A percentile compares a stretch with the other conserved stretches of the same genome.
Evolutionary conservation across 164 flowering plant genomes (phyloP).

Genomic region (Vitis amurensis): DNA sequence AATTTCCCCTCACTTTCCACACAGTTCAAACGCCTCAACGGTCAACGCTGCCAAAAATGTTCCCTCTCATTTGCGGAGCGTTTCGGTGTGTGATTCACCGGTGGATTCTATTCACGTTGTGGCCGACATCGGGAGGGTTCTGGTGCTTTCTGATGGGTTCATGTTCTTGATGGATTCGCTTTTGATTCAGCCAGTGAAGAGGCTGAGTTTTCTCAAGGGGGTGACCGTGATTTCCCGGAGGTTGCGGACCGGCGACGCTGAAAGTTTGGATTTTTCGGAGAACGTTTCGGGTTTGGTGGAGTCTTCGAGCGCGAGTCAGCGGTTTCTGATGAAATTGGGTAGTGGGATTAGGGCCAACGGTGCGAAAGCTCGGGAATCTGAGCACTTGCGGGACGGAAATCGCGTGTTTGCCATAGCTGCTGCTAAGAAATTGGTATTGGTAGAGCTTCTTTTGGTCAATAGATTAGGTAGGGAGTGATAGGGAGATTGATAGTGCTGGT

Average conservation of each 20-base stretch:
- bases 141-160: constrained; percentile 51
- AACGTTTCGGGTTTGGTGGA: constrained; percentile 11
- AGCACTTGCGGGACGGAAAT: constrained; percentile 23
- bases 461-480: constrained; percentile 13
- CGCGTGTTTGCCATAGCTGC: constrained; percentile 47
- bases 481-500: constrained; percentile 16
- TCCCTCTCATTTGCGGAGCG: constrained; percentile 17
- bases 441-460: constrained; percentile 39
- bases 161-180: constrained; percentile 47
- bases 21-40: too few species aligned
- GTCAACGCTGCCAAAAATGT: too few species aligned
- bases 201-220: constrained; percentile 44
- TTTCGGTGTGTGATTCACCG: constrained; percentile 30
- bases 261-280: constrained; percentile 21
- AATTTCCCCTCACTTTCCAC: too few species aligned
- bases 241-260: constrained; percentile 22
- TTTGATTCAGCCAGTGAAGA: constrained; percentile 42
- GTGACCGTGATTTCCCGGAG: constrained; percentile 46
- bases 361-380: constrained; percentile 30
- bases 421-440: constrained; percentile 61
- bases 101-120: constrained; percentile 44
- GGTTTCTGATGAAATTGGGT: constrained; percentile 52
- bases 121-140: constrained; percentile 37
- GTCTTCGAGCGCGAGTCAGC: constrained; percentile 23
- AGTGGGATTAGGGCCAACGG: constrained; percentile 51